A percentile compares a stretch with the other conserved stretches of the same genome.
phyloP scores from a whole-genome alignment of 805 yeast genomes.

The Sugiyamaella marilandica region DNA sequence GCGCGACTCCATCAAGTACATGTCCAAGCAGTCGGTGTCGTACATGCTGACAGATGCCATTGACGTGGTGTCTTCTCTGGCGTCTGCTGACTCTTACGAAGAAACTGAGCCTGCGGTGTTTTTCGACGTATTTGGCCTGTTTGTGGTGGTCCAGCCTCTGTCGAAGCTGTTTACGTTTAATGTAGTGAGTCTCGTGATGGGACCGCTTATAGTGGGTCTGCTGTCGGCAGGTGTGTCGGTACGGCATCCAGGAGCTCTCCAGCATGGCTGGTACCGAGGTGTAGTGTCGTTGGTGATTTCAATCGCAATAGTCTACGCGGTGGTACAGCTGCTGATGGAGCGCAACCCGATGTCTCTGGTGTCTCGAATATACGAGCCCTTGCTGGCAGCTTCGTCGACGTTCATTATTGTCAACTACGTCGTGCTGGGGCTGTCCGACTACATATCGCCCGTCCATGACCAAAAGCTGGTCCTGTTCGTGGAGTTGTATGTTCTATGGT shows the following conservation, averaged over 20 bases:
- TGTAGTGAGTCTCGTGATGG: slow-evolving; percentile 44
- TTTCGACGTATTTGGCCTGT: slow-evolving; percentile 59
- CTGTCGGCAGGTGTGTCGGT: slow-evolving; percentile 44
- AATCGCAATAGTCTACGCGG: slow-evolving; percentile 32
- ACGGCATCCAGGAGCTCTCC: slow-evolving; percentile 14
- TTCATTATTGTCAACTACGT: slow-evolving; percentile 53
- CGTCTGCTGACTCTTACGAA: slow-evolving; percentile 34
- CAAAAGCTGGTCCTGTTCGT: slow-evolving; percentile 55
- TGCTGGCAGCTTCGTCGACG: slow-evolving; percentile 44
- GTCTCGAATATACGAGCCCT: slow-evolving; percentile 45
- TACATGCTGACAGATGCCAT: slow-evolving; percentile 75
- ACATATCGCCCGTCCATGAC: slow-evolving; percentile 46
- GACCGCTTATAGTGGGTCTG: slow-evolving; percentile 51
- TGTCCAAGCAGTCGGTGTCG: slow-evolving; percentile 67
- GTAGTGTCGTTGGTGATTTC: slow-evolving; percentile 35
- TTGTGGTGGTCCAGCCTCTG: slow-evolving; percentile 51
- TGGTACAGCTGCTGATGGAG: slow-evolving; percentile 39
- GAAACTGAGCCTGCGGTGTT: slow-evolving; percentile 46
- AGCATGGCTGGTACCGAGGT: slow-evolving; percentile 45
- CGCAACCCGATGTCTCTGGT: slow-evolving; percentile 50
- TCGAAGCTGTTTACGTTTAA: slow-evolving; percentile 48
- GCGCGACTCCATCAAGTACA: slow-evolving; percentile 61
- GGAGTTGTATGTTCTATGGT: slow-evolving; percentile 50
- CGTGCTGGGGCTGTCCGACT: slow-evolving; percentile 44
- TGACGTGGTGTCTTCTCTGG: slow-evolving; percentile 51